Evolutionary conservation across 371 early-diverging fungal genomes (phyloP), one percentile per base, ranked within the genome.

Genomic region (Umbelopsis sp.): DNA sequence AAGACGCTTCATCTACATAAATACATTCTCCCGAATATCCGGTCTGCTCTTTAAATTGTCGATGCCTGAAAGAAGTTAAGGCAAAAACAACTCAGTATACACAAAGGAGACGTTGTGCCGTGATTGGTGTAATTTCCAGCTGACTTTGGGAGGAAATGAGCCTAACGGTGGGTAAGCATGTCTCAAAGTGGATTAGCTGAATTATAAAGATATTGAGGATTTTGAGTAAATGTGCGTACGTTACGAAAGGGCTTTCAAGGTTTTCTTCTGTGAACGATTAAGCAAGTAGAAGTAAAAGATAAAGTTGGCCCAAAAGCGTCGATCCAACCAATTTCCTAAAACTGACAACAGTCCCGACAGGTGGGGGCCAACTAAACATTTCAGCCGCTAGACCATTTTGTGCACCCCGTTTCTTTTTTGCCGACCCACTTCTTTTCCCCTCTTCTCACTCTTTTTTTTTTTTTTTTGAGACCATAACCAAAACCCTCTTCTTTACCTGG

Each of bases 271-370:
- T 22, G 22, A 22, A 22, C 22, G 22, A 38, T 38, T 38, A 4
- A 41, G 41, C 41, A 41, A 41, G 7, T 41, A 7, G 10, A 41
- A 10, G 41, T 10, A 5, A 10, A 10, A 22, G 22, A 22, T 22
- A 22, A 22, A 22, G 22, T 41, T 41, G 2, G 41, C 22, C 4
- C 52, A 51, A 22, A 12, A 22, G 10, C 6, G 22, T 8, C 11
- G 29, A 22, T 51, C 12, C 35, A 16, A 18, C 10, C 29, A 35
- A 35, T 35, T 57, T 12, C 57, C 57, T 5, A 35, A 57, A 35
- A 7, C 11, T 29, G 57, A 57, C 35, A 57, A 57, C 57, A 57
- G 57, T 57, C 57, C 57, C 57, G 29, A 35, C 1, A 22, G 8
- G 16, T 29, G 57, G 57, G 57, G 57, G 57, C 12, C 57, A 3